Base-by-base conservation (phyloP, 1,284 basidiomycete species). In the Apiotrichum gamsii region DNA sequence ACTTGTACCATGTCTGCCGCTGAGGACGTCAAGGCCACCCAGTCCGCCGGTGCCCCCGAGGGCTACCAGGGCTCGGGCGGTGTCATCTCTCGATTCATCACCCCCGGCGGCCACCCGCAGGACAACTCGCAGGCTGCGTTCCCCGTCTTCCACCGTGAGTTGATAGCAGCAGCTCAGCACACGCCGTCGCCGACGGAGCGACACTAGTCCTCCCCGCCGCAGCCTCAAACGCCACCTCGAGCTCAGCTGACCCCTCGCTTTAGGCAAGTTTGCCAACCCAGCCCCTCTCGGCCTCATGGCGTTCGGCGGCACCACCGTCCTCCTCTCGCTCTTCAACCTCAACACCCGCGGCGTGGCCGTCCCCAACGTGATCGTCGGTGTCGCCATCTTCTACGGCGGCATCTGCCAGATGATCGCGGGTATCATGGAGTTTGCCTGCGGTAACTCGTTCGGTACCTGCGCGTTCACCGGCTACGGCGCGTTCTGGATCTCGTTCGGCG, bases 401-500 rank as follows among this genome's bases (percentile, higher is more conserved):
- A 78, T 93, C 18, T 80, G 79, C 13, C 93, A 80, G 60, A 53
- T 79, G 39, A 65, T 80, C 21, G 76, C 76, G 3, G 78, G 78
- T 30, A 75, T 78, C 66, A 75, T 77, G 72, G 77, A 78, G 64
- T 89, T 88, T 66, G 83, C 84, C 1, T 76, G 79, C 32, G 86
- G 85, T 9, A 78, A 79, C 69, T 78, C 77, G 2, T 80, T 80
- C 54, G 78, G 75, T 45, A 54, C 73, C 14, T 74, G 78, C 78
- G 90, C 87, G 0, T 90, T 90, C 76, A 75, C 82, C 0, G 82
- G 82, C 2, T 90, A 85, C 59, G 88, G 87, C 49, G 83, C 80
- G 2, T 51, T 86, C 85, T 16, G 74, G 75, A 35, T 78, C 77
- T 58, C 57, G 4, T 69, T 33, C n/a, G 37, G 43, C 39, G 10